phyloP scores from a whole-genome alignment of 164 flowering plant genomes.

The Stephania japonica region DNA sequence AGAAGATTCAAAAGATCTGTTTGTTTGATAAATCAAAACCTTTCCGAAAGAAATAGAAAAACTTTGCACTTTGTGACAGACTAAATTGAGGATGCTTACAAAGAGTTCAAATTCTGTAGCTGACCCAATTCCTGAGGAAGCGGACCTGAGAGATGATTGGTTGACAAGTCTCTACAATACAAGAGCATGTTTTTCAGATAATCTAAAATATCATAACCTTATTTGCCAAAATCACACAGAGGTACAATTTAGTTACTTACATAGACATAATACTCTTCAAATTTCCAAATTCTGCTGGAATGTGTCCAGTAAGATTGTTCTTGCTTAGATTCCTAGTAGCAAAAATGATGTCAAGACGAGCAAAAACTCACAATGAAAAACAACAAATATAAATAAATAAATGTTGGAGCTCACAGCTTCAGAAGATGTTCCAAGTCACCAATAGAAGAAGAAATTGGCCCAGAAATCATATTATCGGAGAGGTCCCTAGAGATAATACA shows the following conservation, averaged over 20 bases:
- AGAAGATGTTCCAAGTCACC: slow-evolving; percentile 96
- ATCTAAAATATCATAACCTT: background rate
- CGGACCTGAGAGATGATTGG: slow-evolving; percentile 58
- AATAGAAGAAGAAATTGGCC: slow-evolving; percentile 70
- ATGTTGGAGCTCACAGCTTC: slow-evolving; percentile 56
- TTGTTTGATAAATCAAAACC: background rate
- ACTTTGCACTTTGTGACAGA: background rate
- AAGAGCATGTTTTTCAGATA: slow-evolving; percentile 4
- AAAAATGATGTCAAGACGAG: slow-evolving; percentile 9
- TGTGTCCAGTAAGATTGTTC: slow-evolving; percentile 52
- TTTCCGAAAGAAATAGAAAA: background rate
- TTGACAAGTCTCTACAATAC: slow-evolving; percentile 66
- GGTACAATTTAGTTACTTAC: slow-evolving; percentile 31
- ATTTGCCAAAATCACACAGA: background rate
- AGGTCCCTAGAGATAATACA: slow-evolving; percentile 52
- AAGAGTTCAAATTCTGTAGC: slow-evolving; percentile 60
- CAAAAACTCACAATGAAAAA: background rate
- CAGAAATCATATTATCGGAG: slow-evolving; percentile 66
- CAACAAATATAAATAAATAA: background rate
- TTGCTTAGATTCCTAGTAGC: slow-evolving; percentile 63
- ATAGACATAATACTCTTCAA: slow-evolving; percentile 83
- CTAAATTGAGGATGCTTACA: slow-evolving; percentile 44
- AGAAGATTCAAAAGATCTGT: background rate
- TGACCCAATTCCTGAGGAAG: slow-evolving; percentile 82
- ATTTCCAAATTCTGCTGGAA: slow-evolving; percentile 89